Evolutionary conservation across 2,329 filamentous ascomycete genomes (phyloP).

Genomic region (Verticillium zaregamsianum): DNA sequence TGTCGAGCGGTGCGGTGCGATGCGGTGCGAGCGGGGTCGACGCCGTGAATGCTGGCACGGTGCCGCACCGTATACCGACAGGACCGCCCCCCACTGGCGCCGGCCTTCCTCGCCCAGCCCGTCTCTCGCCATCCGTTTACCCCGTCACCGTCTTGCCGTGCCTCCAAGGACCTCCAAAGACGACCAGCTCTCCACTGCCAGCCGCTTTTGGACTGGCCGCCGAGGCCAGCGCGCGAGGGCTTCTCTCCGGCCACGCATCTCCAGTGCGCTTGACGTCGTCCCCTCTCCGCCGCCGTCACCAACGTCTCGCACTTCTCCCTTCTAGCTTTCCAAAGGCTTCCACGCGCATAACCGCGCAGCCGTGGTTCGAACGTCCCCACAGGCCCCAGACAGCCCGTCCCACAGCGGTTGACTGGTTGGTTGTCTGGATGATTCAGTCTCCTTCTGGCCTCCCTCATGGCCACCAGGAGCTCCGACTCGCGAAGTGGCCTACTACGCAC

Average conservation of each 20-base stretch:
- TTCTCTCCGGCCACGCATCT: background rate
- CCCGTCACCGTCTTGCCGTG: background rate
- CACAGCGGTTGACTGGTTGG: background rate
- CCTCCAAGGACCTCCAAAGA: background rate
- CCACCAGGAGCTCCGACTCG: background rate
- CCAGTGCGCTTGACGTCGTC: background rate
- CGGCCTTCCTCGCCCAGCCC: background rate
- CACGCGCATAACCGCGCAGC: background rate
- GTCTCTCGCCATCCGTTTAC: background rate
- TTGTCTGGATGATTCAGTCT: background rate
- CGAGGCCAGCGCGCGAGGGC: background rate
- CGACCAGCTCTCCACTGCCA: background rate
- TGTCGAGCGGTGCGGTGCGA: constrained; percentile 2
- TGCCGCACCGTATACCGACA: background rate
- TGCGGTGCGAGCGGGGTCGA: constrained; percentile 4
- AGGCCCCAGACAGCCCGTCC: background rate
- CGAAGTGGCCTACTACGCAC: background rate
- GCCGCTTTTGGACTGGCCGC: background rate
- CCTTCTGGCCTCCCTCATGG: background rate
- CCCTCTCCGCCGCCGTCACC: background rate
- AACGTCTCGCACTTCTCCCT: background rate
- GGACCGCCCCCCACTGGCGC: background rate
- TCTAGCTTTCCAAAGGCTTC: background rate
- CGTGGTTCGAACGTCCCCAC: background rate
- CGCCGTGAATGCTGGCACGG: background rate